Conservation (phyloP, 1,284 basidiomycete genomes). For the Trichosporon sp. region DNA sequence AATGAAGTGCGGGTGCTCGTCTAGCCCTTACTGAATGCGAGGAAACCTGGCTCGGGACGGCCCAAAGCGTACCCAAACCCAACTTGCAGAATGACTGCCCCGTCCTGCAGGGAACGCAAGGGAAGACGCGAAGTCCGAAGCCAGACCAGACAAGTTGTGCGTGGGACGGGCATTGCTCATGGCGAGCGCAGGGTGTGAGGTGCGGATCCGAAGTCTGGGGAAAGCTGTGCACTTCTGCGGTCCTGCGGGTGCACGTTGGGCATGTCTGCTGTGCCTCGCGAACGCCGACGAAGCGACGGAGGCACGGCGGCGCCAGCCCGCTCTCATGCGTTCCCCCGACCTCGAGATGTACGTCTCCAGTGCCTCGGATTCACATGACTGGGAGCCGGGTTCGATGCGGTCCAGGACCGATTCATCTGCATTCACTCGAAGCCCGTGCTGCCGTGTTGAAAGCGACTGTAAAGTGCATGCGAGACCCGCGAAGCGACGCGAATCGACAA, state of each 20-base stretch:
- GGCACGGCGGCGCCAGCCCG: neutral
- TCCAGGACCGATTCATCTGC: slow-evolving; percentile 4
- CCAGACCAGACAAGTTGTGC: neutral
- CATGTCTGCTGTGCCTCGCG: neutral
- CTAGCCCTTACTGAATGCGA: neutral
- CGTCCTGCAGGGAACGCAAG: neutral
- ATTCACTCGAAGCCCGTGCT: neutral
- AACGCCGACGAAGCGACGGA: slow-evolving; percentile 2
- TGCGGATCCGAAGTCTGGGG: neutral
- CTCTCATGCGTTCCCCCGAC: neutral
- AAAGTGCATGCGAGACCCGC: neutral
- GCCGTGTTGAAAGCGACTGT: neutral
- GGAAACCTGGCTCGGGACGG: neutral
- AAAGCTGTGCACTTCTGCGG: neutral
- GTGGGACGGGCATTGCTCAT: neutral
- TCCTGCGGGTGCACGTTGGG: neutral
- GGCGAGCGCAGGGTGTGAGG: neutral
- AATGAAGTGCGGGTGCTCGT: neutral
- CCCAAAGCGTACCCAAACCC: slow-evolving; percentile 7
- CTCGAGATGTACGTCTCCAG: neutral
- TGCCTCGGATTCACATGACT: neutral
- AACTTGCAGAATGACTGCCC: neutral
- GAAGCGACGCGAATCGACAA: neutral
- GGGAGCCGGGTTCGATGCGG: neutral
- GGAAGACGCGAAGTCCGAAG: neutral